Conservation (phyloP, 345 rosid genomes). For the Aquilaria malaccensis region DNA sequence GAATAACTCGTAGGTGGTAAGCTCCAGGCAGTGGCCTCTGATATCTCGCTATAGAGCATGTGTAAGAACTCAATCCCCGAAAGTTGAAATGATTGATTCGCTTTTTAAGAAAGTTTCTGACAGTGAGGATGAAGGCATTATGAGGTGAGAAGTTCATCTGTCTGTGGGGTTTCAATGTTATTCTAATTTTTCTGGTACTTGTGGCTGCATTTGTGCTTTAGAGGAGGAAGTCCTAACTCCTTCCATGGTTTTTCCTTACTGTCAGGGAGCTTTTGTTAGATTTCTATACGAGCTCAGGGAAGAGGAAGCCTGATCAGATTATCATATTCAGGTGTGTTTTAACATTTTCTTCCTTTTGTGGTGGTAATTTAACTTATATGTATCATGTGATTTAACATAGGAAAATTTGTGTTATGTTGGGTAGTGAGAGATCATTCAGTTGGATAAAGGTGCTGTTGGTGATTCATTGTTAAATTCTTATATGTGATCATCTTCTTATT, state of each 20-base stretch:
- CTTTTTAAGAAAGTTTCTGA: constrained; percentile 54
- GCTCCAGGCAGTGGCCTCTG: constrained; percentile 89
- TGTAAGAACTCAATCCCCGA: constrained; percentile 82
- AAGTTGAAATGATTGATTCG: constrained; percentile 85
- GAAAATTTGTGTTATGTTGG: background rate
- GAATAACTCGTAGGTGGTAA: constrained; percentile 38
- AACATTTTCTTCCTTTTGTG: background rate
- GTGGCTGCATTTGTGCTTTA: background rate
- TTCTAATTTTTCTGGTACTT: background rate
- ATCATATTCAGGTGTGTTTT: constrained; percentile 47
- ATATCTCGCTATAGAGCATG: constrained; percentile 80
- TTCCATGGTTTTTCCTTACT: background rate
- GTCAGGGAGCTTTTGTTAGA: constrained; percentile 72
- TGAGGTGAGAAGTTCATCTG: constrained; percentile 30
- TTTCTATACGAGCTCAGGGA: constrained; percentile 68
- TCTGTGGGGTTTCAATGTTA: background rate
- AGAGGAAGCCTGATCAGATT: constrained; percentile 84
- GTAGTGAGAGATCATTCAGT: too few relatives aligned
- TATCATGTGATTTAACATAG: background rate
- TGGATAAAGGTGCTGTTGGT: too few relatives aligned
- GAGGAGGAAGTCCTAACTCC: too few relatives aligned
- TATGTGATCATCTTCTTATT: background rate
- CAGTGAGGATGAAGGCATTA: constrained; percentile 60
- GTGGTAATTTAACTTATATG: background rate
- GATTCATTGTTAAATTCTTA: too few relatives aligned